phyloP scores from a whole-genome alignment of 371 early-diverging fungal genomes.

The Conidiobolus incongruus region DNA sequence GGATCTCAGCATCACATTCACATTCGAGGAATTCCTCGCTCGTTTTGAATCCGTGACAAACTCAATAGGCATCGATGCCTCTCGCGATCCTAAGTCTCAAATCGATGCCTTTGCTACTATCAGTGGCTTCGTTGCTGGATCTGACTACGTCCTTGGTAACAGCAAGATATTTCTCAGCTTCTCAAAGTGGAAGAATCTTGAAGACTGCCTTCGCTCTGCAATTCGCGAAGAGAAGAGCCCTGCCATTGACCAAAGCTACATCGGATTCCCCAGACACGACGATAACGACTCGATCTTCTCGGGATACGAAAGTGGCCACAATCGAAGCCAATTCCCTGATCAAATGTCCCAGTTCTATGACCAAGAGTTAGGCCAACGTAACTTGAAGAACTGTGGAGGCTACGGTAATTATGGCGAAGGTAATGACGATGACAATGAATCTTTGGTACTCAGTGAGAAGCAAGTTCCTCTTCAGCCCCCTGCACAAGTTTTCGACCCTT shows the following conservation, averaged over 20 bases:
- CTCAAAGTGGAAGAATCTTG: constrained; percentile 49
- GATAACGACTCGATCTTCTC: no score
- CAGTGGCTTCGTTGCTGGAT: constrained; percentile 15
- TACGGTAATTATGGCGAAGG: no score
- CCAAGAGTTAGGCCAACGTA: no score
- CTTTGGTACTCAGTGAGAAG: no score
- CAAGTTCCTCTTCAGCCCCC: no score
- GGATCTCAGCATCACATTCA: constrained; percentile 34
- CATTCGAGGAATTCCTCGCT: constrained; percentile 30
- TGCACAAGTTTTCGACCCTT: no score
- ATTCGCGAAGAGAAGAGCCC: constrained; percentile 40
- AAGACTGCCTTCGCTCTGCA: constrained; percentile 40
- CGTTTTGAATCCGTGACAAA: constrained; percentile 21
- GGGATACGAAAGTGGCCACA: neutral
- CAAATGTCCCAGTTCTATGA: no score
- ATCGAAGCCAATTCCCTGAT: no score
- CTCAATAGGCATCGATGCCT: constrained; percentile 14
- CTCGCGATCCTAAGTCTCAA: constrained; percentile 13
- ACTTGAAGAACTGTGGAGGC: no score
- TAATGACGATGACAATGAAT: no score
- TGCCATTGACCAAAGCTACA: no score
- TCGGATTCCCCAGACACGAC: constrained; percentile 15
- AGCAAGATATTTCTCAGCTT: constrained; percentile 39
- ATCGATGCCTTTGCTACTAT: constrained; percentile 16
- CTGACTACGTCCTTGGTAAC: constrained; percentile 16